A percentile compares a stretch with the other conserved stretches of the same genome.
Evolutionary conservation across 352 stramenopile genomes (phyloP).

Genomic region (Pythium sp.): DNA sequence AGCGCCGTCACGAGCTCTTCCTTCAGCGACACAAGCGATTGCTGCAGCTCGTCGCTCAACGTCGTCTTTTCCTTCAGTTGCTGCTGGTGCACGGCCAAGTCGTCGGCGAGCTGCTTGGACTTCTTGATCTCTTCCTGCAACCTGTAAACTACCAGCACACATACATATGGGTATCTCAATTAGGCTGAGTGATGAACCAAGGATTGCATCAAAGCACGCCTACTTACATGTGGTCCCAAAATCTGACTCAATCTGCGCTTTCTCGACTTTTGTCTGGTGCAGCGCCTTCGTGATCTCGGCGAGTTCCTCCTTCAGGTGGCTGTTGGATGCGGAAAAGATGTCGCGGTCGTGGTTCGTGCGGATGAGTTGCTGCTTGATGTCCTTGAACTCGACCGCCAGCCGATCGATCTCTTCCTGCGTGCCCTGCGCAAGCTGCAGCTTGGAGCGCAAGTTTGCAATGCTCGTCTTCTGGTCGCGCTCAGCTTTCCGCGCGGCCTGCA

Average conservation of each 20-base stretch:
- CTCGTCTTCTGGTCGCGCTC: constrained; percentile 72
- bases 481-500: constrained; percentile 64
- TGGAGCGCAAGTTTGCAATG: constrained; percentile 58
- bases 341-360: constrained; percentile 71
- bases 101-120: constrained; percentile 36
- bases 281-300: constrained; percentile 62
- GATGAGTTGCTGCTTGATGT: constrained; percentile 63
- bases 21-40: constrained; percentile 57
- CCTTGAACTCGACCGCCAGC: constrained; percentile 54
- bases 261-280: constrained; percentile 62
- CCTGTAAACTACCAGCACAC: constrained; percentile 33
- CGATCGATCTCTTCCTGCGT: constrained; percentile 69
- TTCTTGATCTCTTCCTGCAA: constrained; percentile 75
- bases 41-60: constrained; percentile 52
- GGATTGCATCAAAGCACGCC: not conserved
- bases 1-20: constrained; percentile 54
- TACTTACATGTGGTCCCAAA: constrained; percentile 60
- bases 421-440: constrained; percentile 62
- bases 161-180: not conserved
- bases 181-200: not conserved
- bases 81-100: constrained; percentile 35
- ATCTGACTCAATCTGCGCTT: constrained; percentile 70
- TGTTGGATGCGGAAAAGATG: constrained; percentile 74
- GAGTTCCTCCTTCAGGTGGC: constrained; percentile 73
- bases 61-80: constrained; percentile 46